These are phyloP conservation scores for Capsella bursapastoris DNA, from an alignment of 345 rosid genomes.

Conservation along the genomic window DNA sequence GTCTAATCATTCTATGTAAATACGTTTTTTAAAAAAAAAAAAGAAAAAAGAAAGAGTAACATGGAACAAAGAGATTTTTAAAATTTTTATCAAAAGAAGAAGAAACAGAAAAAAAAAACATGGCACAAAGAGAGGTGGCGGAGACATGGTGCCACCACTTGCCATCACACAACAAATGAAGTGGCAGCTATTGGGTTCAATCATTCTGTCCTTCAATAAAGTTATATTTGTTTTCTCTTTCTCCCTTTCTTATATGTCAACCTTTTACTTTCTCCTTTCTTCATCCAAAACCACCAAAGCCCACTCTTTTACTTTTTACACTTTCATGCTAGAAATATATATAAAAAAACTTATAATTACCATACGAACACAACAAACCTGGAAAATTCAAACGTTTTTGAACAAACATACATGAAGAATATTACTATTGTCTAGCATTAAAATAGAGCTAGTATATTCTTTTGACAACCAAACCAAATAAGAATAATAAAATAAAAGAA, in stretches of 20 bases:
- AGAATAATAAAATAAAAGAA: background rate
- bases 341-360: too few species aligned
- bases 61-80: slow-evolving; percentile 9
- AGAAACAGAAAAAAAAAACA: background rate
- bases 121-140: slow-evolving; percentile 35
- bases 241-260: slow-evolving; percentile 9
- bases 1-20: background rate
- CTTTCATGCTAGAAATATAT: background rate
- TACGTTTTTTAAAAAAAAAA: too few species aligned
- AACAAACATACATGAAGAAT: background rate
- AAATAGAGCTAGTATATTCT: background rate
- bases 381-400: too few species aligned
- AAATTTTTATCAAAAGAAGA: too few species aligned
- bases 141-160: slow-evolving; percentile 42
- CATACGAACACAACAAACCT: too few species aligned
- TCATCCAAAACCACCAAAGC: background rate
- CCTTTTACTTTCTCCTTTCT: slow-evolving; percentile 40
- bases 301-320: slow-evolving; percentile 6
- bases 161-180: slow-evolving; percentile 37
- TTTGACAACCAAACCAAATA: background rate
- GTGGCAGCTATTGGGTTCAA: slow-evolving; percentile 35
- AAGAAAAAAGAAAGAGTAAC: background rate
- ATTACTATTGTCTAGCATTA: background rate
- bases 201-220: slow-evolving; percentile 26
- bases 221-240: background rate